A percentile compares a stretch with the other conserved stretches of the same genome.
phyloP scores from a whole-genome alignment of 805 yeast genomes.

The Candida tallmaniae region DNA sequence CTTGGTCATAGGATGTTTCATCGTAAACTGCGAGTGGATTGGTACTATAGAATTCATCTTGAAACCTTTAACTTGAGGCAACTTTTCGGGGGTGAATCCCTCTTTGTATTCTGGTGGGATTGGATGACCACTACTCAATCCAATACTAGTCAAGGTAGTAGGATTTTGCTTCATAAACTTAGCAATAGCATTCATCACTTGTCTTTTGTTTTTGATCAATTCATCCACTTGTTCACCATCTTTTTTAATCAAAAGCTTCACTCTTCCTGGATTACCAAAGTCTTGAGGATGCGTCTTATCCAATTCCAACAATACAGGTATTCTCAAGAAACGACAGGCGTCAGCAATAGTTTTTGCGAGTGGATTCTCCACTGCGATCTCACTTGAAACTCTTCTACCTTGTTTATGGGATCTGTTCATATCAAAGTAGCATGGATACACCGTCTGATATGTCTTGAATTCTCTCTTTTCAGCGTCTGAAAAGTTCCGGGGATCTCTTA shows the following conservation, averaged over 20 bases:
- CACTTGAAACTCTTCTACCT: conserved; percentile 75
- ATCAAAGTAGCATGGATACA: conserved; percentile 95
- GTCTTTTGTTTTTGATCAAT: conserved; percentile 50
- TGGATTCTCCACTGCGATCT: conserved; percentile 80
- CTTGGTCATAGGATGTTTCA: conserved; percentile 82
- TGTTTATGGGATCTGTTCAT: conserved; percentile 64
- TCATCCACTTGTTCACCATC: conserved; percentile 36
- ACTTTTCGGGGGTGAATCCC: conserved; percentile 49
- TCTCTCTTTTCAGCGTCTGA: conserved; percentile 57
- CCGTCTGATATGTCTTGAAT: conserved; percentile 62
- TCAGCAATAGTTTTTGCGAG: conserved; percentile 78
- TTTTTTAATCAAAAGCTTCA: conserved; percentile 65
- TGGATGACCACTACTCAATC: conserved; percentile 48
- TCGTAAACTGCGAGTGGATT: conserved; percentile 70
- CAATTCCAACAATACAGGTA: conserved; percentile 58
- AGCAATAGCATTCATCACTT: conserved; percentile 56
- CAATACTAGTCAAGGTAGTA: conserved; percentile 59
- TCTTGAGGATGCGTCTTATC: conserved; percentile 94
- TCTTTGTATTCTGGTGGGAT: conserved; percentile 57
- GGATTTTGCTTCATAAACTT: conserved; percentile 62
- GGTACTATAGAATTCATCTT: conserved; percentile 86
- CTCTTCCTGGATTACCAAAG: conserved; percentile 96
- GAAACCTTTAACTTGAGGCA: conserved; percentile 83
- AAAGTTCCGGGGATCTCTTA: conserved; percentile 32
- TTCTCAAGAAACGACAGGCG: conserved; percentile 48